These are phyloP conservation scores for Suillus bovinus DNA, from an alignment of 768 basidiomycete species.

Conservation along the genomic window DNA sequence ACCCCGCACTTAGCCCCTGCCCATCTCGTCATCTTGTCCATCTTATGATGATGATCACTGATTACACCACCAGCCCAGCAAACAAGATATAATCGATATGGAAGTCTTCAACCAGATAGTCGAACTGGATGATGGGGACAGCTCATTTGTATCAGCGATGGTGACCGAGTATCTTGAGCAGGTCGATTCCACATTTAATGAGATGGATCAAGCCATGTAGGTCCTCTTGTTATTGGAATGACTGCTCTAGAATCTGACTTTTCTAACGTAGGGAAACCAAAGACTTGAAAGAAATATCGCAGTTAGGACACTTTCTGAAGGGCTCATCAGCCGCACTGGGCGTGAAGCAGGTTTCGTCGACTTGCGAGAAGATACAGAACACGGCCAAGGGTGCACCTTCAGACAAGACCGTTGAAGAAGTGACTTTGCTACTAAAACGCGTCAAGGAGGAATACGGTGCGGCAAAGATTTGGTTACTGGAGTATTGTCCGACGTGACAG, in stretches of 20 bases:
- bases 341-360: slow-evolving; percentile 72
- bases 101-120: slow-evolving; percentile 83
- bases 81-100: slow-evolving; percentile 63
- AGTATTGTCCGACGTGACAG: slow-evolving; percentile 23
- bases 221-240: slow-evolving; percentile 34
- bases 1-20: slow-evolving; percentile 1
- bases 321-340: slow-evolving; percentile 96
- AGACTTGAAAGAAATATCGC: slow-evolving; percentile 66
- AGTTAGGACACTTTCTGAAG: slow-evolving; percentile 92
- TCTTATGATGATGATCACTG: neutral
- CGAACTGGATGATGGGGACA: slow-evolving; percentile 82
- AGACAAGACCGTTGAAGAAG: slow-evolving; percentile 56
- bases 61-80: slow-evolving; percentile 12
- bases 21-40: slow-evolving; percentile 1
- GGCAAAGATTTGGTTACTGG: slow-evolving; percentile 68
- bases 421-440: slow-evolving; percentile 52
- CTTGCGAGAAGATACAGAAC: slow-evolving; percentile 92
- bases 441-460: slow-evolving; percentile 69
- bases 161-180: slow-evolving; percentile 81
- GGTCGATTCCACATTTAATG: slow-evolving; percentile 68
- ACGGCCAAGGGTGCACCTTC: slow-evolving; percentile 54
- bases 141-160: slow-evolving; percentile 80
- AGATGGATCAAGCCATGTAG: slow-evolving; percentile 82
- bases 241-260: slow-evolving; percentile 11
- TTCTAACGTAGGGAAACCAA: slow-evolving; percentile 46